Conservation (phyloP, 202 grass and related monocot genomes). For the Cymbopogon flexuosus region DNA sequence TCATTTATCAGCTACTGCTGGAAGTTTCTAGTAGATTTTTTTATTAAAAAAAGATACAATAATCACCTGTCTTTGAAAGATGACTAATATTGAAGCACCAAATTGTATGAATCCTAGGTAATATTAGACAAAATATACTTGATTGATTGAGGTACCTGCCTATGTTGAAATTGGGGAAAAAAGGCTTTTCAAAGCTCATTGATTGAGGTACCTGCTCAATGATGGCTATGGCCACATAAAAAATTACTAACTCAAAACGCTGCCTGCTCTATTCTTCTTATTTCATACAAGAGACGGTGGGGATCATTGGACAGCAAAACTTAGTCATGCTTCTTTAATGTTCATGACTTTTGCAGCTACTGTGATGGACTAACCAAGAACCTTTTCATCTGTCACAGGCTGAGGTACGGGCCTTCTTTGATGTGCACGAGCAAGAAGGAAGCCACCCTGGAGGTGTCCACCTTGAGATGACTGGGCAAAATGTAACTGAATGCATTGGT, state of each 20-base stretch:
- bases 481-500: slow-evolving; percentile 72
- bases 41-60: background rate
- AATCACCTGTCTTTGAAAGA: background rate
- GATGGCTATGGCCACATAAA: background rate
- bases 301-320: background rate
- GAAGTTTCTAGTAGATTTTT: background rate
- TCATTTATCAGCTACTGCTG: background rate
- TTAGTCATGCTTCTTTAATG: background rate
- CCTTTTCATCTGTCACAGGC: slow-evolving; percentile 30
- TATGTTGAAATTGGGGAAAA: background rate
- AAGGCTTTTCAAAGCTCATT: background rate
- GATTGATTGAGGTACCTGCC: background rate
- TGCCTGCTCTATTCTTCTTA: background rate
- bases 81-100: background rate
- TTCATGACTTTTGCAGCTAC: background rate
- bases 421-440: slow-evolving; percentile 73
- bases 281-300: background rate
- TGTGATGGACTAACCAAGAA: background rate
- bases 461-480: slow-evolving; percentile 78
- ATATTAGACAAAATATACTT: background rate
- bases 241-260: background rate
- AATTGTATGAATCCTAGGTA: background rate
- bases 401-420: slow-evolving; percentile 67
- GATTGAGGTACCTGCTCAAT: background rate
- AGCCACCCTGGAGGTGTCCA: slow-evolving; percentile 64